Evolutionary conservation across 495 filamentous ascomycete species (phyloP), one percentile per base, ranked within the genome.

Genomic region (Hypoxylon crocopeplum): DNA sequence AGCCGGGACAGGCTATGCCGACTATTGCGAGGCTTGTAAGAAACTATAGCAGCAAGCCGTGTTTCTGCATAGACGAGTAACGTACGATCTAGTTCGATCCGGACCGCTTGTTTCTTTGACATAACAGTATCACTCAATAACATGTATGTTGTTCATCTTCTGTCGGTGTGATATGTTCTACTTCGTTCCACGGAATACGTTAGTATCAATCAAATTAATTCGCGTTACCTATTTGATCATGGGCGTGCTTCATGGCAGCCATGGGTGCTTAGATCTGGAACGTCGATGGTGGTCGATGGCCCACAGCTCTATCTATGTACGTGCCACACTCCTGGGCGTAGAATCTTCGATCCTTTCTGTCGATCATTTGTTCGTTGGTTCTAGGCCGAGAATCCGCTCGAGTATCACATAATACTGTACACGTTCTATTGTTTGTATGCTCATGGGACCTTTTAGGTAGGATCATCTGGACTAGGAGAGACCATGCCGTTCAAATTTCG

Each of bases 261-360:
- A 10, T 48, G 32, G 37, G 29, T 22, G 12, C 27, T 25, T 36
- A 42, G 49, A 64, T 64, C 61, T 64, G 49, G 61, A 54, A 59
- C 44, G 49, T 41, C 34, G 24, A 8, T 27, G 24, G 24, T 8
- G 8, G 4, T 4, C 8, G 15, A 37, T 13, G 44, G 45, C 40
- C 54, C 55, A 59, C 60, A 53, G 22, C 44, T 54, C 38, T 17
- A 64, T 58, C 48, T 54, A 47, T 41, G 41, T 48, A 49, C 40
- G 48, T 58, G 54, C 60, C 60, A 54, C 48, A 16, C 48, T 45
- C 32, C 54, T 59, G 54, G 54, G 48, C 29, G 36, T 49, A 55
- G 60, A 55, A 59, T 59, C 61, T 55, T 64, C 55, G 55, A 64
- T 64, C 60, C 29, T 39, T 40, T 55, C 51, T 55, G 61, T 64